phyloP scores from a whole-genome alignment of 129 eudicot species.

The Flaveria robusta region DNA sequence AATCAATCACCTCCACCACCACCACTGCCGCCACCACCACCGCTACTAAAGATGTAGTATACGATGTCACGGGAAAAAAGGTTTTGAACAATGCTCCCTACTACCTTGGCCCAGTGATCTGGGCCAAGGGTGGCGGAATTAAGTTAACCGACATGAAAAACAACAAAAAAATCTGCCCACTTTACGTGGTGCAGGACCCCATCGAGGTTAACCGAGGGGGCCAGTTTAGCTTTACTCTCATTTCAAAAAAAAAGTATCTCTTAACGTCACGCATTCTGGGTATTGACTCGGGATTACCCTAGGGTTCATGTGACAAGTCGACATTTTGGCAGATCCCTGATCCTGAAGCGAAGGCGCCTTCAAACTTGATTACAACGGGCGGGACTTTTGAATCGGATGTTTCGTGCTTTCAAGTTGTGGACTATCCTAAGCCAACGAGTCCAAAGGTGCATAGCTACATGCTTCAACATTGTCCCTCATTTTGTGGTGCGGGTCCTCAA shows the following conservation, averaged over 20 bases:
- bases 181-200: slow-evolving; percentile 4
- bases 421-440: slow-evolving; percentile 27
- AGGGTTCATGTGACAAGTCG: not conserved
- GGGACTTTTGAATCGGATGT: not conserved
- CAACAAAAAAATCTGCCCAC: slow-evolving; percentile 10
- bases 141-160: slow-evolving; percentile 22
- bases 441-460: slow-evolving; percentile 24
- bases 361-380: slow-evolving; percentile 16
- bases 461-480: slow-evolving; percentile 26
- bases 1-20: not conserved
- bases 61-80: slow-evolving; percentile 18
- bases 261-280: not conserved
- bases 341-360: slow-evolving; percentile 15
- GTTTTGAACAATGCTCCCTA: slow-evolving; percentile 10
- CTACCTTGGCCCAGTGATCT: slow-evolving; percentile 21
- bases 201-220: not conserved
- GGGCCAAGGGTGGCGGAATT: slow-evolving; percentile 18
- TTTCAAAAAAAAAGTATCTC: slow-evolving; percentile 1
- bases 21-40: not conserved
- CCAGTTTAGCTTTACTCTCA: not conserved
- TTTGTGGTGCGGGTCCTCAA: slow-evolving; percentile 33
- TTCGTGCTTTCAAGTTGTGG: slow-evolving; percentile 22
- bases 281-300: not conserved
- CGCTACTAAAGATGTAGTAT: not conserved
- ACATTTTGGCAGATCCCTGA: not conserved